Evolutionary conservation across 169 alveolate species (phyloP).

Genomic region (Cyclospora cayetanensis): DNA sequence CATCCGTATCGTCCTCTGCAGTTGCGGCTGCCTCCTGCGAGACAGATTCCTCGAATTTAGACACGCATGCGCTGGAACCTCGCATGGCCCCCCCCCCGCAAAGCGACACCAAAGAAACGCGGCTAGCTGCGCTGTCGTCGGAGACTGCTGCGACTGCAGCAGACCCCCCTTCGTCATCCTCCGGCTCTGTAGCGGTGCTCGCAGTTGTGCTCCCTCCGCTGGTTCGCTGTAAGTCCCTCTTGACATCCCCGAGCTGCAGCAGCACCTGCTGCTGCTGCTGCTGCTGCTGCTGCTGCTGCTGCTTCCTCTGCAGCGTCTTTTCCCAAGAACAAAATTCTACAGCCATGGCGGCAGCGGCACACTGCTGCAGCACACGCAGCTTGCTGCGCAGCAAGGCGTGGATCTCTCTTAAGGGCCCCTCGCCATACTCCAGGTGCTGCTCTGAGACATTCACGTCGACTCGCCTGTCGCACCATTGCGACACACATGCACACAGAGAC

Average conservation of each 20-base stretch:
- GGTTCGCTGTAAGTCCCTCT: conserved; percentile 1
- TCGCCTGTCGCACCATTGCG: conserved; percentile 36
- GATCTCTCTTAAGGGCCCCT: conserved; percentile 37
- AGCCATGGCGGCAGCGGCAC: conserved; percentile 51
- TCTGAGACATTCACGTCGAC: conserved; percentile 71
- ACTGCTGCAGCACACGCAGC: conserved; percentile 37
- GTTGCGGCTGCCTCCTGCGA: conserved; percentile 16
- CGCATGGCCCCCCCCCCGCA: neutral
- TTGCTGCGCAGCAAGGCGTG: conserved; percentile 60
- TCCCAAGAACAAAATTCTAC: conserved; percentile 49
- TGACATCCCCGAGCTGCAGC: neutral
- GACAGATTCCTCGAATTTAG: neutral
- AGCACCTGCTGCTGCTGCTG: conserved; percentile 16
- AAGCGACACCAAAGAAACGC: neutral
- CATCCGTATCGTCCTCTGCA: conserved; percentile 21
- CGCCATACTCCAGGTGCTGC: conserved; percentile 66
- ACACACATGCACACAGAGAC: neutral
- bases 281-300: conserved; percentile 34
- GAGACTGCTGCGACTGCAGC: conserved; percentile 30
- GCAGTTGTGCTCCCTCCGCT: conserved; percentile 57
- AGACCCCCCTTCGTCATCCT: neutral
- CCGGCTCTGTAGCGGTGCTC: conserved; percentile 21
- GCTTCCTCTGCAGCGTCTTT: neutral
- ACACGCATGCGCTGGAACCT: neutral
- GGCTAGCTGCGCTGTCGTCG: neutral